Evolutionary conservation across 2,329 filamentous ascomycete genomes (phyloP).

Genomic region (Alternaria alternata): DNA sequence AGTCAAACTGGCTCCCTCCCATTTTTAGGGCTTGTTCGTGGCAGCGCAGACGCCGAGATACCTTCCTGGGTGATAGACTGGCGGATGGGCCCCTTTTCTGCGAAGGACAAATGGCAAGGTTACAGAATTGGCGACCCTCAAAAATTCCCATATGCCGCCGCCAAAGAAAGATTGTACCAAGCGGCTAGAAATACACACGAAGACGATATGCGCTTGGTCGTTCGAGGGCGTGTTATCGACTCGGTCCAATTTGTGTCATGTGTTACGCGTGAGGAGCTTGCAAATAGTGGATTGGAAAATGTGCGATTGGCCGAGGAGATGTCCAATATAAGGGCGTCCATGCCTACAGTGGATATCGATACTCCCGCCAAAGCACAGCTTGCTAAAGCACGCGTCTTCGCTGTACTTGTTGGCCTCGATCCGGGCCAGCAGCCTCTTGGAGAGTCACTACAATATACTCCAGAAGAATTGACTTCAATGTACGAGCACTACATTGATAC

Average conservation of each 20-base stretch:
- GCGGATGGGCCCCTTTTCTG: not conserved
- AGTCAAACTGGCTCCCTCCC: not conserved
- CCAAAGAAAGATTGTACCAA: not conserved
- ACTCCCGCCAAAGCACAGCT: not conserved
- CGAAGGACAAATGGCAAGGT: not conserved
- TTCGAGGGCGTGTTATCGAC: not conserved
- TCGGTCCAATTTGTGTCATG: not conserved
- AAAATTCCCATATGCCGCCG: constrained; percentile 1
- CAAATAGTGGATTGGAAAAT: not conserved
- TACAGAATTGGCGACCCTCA: not conserved
- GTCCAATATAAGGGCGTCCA: not conserved
- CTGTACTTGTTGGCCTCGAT: not conserved
- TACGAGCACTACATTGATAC: constrained; percentile 1
- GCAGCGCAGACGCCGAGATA: not conserved
- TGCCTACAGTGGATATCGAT: not conserved
- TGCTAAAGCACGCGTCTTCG: not conserved
- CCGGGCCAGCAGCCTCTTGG: not conserved
- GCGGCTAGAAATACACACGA: not conserved
- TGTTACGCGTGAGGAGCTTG: not conserved
- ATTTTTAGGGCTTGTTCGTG: constrained; percentile 4
- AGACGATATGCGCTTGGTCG: not conserved
- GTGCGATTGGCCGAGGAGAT: not conserved
- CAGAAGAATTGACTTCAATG: not conserved
- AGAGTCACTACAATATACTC: not conserved
- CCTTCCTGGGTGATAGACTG: constrained; percentile 4